Percentiles rank a stretch among this genome's conserved stretches.
Conservation (phyloP, 2,329 filamentous ascomycete species). For the Hypoxylon sp. region DNA sequence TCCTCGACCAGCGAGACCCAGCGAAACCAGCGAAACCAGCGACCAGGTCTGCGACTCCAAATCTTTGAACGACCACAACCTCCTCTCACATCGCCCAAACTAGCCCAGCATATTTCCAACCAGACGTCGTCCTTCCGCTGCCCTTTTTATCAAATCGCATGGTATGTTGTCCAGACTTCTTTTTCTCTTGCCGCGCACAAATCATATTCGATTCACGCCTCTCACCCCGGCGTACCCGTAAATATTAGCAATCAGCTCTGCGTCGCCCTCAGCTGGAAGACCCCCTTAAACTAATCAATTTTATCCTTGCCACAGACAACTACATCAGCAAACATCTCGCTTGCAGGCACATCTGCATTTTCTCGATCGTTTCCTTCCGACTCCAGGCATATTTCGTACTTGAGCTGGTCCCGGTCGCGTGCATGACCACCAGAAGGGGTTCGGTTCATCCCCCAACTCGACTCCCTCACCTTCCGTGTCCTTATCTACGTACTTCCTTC, state of each 20-base stretch:
- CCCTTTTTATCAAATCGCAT: slow-evolving; percentile 38
- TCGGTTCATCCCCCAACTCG: slow-evolving; percentile 39
- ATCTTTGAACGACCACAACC: slow-evolving; percentile 35
- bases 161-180: slow-evolving; percentile 41
- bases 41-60: slow-evolving; percentile 24
- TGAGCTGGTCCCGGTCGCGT: slow-evolving; percentile 40
- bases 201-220: slow-evolving; percentile 29
- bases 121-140: slow-evolving; percentile 22
- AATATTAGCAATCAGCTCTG: slow-evolving; percentile 27
- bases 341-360: slow-evolving; percentile 18
- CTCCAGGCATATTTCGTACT: slow-evolving; percentile 26
- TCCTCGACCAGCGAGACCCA: background rate
- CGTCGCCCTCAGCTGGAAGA: slow-evolving; percentile 23
- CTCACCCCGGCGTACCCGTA: slow-evolving; percentile 39
- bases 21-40: background rate
- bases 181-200: slow-evolving; percentile 36
- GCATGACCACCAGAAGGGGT: slow-evolving; percentile 43
- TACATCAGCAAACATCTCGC: slow-evolving; percentile 33
- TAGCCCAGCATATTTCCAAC: slow-evolving; percentile 32
- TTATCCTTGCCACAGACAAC: slow-evolving; percentile 34
- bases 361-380: slow-evolving; percentile 28
- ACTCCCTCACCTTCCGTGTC: slow-evolving; percentile 46
- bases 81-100: slow-evolving; percentile 25
- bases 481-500: slow-evolving; percentile 35
- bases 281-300: slow-evolving; percentile 40